Evolutionary conservation across 176 grass and related monocot genomes (phyloP), one percentile per base, ranked within the genome.

Genomic region (Metroxylon sagu): DNA sequence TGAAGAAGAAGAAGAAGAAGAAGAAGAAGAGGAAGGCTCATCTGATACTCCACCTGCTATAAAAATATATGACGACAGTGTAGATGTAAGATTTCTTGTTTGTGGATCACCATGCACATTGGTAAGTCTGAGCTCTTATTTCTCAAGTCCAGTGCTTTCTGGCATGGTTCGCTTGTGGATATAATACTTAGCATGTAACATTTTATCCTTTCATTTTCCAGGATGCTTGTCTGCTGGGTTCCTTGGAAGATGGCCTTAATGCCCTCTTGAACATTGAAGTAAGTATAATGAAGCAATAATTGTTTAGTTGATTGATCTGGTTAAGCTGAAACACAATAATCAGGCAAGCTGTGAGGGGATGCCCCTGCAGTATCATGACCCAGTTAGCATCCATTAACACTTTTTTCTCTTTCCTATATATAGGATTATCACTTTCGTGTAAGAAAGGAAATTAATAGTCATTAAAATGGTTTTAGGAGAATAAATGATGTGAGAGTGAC

Each of bases 201-300:
- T 67, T 51, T 4, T 35, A 62, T 28, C 19, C 19, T 59, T 62
- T 43, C 57, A 18, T 75, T 6, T 55, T 76, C 4, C 73, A 91
- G 88, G 88, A 91, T 75, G 64, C 79, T 6, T 77, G 53, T 67
- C 59, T 91, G 39, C 72, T 91, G 72, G 72, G 61, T 10, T 77
- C 88, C 67, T 48, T 91, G 16, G 76, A 91, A 71, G 88, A 86
- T 72, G 88, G 83, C 27, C 69, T 91, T 55, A 86, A 79, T 69
- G 76, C 83, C 56, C 65, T 91, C 35, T 52, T 91, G 19, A 91
- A 91, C 70, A 77, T 86, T 80, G 83, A 86, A 79, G 79, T 91
- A 76, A 54, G 66, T 68, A 26, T 53, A 14, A 14, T 23, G 25
- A 19, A 17, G 19, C 16, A 31, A 30, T 43, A 2, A 2, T 43